Evolutionary conservation across 306 rosid species (phyloP), one percentile per base, ranked within the genome.

Genomic region (Prunus fruticosa): DNA sequence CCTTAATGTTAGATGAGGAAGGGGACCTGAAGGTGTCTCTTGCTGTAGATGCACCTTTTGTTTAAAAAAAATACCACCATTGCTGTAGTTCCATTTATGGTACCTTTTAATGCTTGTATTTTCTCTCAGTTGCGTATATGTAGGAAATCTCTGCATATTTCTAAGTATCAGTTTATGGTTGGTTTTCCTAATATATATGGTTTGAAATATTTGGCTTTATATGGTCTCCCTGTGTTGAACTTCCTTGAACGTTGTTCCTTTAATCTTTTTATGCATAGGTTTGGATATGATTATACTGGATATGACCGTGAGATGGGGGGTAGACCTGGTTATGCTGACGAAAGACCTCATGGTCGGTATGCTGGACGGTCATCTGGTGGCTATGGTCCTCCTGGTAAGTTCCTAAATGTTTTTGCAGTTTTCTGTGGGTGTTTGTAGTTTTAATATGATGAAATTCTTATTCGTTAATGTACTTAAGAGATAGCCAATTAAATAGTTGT

Each of bases 271-370:
- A 20, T 80, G 69, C 34, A 67, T 76, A 92, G 99, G 77, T 87
- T 85, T 82, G 98, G 97, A 32, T 88, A 89, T 86, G 92, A 95
- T 83, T 79, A 90, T 80, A 85, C 76, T n/a, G 97, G 97, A 65
- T 83, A 89, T 64, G 98, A 94, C 4, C 87, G 98, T 45, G 97
- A 93, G 73, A 80, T 87, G 84, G 89, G 96, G 54, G 93, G 88
- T 73, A 84, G 97, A 80, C 87, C 78, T 75, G 98, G 89, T 62
- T 90, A 87, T 82, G 83, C 60, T 41, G 98, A 95, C 68, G 99
- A 92, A 63, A 95, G 85, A 80, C 72, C 96, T 72, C 89, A 87
- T 87, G 96, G 99, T 43, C 90, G 98, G 74, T 91, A 84, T 81
- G 87, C 71, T 41, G 90, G 88, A 47, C 99, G 93, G 20, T 75